A percentile compares a stretch with the other conserved stretches of the same genome.
Conservation (phyloP, 805 yeast species). For the Candida michaelii region DNA sequence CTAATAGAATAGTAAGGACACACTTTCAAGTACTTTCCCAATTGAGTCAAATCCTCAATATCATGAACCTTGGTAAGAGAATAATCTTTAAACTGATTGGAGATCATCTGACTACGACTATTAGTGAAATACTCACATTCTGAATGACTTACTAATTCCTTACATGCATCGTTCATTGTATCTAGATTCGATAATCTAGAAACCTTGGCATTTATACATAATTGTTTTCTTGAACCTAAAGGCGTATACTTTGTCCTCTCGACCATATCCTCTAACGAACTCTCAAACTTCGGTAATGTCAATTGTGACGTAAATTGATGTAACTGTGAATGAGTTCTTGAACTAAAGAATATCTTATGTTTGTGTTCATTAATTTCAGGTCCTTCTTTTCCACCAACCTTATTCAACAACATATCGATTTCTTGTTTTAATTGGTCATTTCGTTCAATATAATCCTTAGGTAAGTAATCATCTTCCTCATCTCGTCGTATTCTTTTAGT, state of each 20-base stretch:
- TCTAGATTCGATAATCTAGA: slow-evolving; percentile 45
- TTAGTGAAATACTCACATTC: slow-evolving; percentile 26
- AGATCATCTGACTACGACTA: slow-evolving; percentile 18
- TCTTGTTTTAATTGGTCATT: slow-evolving; percentile 18
- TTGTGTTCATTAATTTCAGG: not conserved
- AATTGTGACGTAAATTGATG: slow-evolving; percentile 76
- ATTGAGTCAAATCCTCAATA: slow-evolving; percentile 69
- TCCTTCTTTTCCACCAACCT: slow-evolving; percentile 29
- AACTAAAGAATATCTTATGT: slow-evolving; percentile 60
- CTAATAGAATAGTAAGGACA: slow-evolving; percentile 87
- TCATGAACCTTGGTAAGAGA: slow-evolving; percentile 60
- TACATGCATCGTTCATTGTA: slow-evolving; percentile 76
- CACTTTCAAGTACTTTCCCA: slow-evolving; percentile 56
- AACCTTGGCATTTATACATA: slow-evolving; percentile 73
- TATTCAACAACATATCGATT: slow-evolving; percentile 45
- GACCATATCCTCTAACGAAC: slow-evolving; percentile 47
- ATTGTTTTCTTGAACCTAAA: slow-evolving; percentile 79
- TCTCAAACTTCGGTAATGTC: slow-evolving; percentile 57
- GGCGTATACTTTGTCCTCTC: slow-evolving; percentile 71
- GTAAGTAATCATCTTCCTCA: slow-evolving; percentile 20
- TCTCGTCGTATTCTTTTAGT: slow-evolving; percentile 11
- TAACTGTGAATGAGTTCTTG: slow-evolving; percentile 90
- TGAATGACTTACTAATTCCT: slow-evolving; percentile 45
- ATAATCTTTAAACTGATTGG: slow-evolving; percentile 51
- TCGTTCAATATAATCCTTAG: slow-evolving; percentile 34